These are phyloP conservation scores for Anaeromyces robustus DNA, from an alignment of 192 early-diverging fungal species.

Conservation along the genomic window DNA sequence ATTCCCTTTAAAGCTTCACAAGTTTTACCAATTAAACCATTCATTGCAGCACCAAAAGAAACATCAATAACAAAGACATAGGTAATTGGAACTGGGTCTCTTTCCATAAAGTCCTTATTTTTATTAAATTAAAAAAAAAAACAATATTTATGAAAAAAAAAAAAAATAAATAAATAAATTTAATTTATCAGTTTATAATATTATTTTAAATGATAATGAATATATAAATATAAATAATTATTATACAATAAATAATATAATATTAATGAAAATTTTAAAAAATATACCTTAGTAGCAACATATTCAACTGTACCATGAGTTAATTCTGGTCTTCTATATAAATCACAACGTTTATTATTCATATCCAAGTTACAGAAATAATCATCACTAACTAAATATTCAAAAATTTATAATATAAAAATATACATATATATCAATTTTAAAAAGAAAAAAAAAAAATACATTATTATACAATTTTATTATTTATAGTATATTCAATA, in stretches of 20 bases:
- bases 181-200: too few species aligned
- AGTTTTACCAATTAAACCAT: conserved; percentile 56
- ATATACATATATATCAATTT: too few species aligned
- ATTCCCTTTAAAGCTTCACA: conserved; percentile 42
- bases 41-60: conserved; percentile 68
- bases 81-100: conserved; percentile 46
- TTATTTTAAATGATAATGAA: too few species aligned
- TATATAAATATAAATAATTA: too few species aligned
- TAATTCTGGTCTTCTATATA: conserved; percentile 74
- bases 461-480: too few species aligned
- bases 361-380: conserved; percentile 94
- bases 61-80: conserved; percentile 95
- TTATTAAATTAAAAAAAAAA: conserved; percentile 4
- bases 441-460: too few species aligned
- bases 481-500: too few species aligned
- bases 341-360: conserved; percentile 70
- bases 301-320: conserved; percentile 81
- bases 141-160: neutral
- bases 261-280: neutral
- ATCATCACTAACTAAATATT: conserved; percentile 59
- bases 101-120: conserved; percentile 52
- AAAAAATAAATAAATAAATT: neutral
- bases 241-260: too few species aligned
- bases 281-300: conserved; percentile 46
- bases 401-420: too few species aligned